phyloP scores from a whole-genome alignment of 225 moss, liverwort and hornwort species.

The Climacium dendroides region DNA sequence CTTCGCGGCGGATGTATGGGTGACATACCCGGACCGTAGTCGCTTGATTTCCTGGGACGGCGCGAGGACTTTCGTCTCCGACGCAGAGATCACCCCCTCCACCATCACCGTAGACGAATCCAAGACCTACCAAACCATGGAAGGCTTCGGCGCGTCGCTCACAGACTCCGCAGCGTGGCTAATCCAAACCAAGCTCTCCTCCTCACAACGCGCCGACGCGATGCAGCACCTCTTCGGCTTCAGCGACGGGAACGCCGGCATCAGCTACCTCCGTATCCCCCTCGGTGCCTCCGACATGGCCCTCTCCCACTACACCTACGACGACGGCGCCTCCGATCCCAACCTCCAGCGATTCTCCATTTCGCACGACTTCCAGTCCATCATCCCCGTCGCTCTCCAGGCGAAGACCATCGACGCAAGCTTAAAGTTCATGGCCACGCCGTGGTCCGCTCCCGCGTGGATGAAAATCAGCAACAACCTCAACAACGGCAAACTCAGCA shows the following conservation, averaged over 20 bases:
- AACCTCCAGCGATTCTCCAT: conserved; percentile 14
- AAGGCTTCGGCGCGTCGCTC: conserved; percentile 31
- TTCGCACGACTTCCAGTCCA: conserved; percentile 13
- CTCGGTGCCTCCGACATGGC: conserved; percentile 19
- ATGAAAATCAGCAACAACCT: conserved; percentile 23
- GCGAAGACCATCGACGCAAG: conserved; percentile 8
- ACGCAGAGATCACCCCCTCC: neutral
- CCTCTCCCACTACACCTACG: conserved; percentile 23
- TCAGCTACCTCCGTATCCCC: conserved; percentile 34
- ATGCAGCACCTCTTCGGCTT: conserved; percentile 31
- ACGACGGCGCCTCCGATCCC: conserved; percentile 10
- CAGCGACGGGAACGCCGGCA: conserved; percentile 23
- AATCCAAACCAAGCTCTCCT: conserved; percentile 7
- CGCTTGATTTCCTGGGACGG: conserved; percentile 35
- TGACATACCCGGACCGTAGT: conserved; percentile 20
- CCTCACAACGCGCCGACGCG: neutral
- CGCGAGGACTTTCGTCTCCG: neutral
- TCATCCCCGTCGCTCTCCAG: conserved; percentile 17
- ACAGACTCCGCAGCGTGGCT: conserved; percentile 43
- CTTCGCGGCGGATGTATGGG: conserved; percentile 23
- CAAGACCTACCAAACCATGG: conserved; percentile 25
- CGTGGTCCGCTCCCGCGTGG: conserved; percentile 27
- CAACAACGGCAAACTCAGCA: conserved; percentile 9
- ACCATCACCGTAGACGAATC: conserved; percentile 25
- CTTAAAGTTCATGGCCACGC: conserved; percentile 20